phyloP scores from a whole-genome alignment of 2,329 filamentous ascomycete species.

The Bipolaris oryzae region DNA sequence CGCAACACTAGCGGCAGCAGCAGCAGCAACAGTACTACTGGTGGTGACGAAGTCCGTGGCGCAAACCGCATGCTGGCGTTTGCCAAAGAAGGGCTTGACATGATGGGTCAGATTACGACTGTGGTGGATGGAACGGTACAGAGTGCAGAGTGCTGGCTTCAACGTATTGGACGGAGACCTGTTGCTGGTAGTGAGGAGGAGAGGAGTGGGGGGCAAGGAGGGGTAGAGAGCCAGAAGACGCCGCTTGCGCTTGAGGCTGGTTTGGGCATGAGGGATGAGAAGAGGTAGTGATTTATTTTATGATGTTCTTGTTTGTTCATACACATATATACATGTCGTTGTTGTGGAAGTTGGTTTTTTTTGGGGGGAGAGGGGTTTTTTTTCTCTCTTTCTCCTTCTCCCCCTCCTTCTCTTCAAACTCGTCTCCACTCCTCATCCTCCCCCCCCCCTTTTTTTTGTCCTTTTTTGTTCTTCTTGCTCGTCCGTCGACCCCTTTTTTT shows the following conservation, averaged over 20 bases:
- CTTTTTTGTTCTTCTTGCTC: too few species aligned
- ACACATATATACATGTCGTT: too few species aligned
- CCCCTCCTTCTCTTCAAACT: too few species aligned
- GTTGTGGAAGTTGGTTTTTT: too few species aligned
- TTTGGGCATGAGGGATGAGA: constrained; percentile 1
- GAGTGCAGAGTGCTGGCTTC: constrained; percentile 91
- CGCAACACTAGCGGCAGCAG: constrained; percentile 48
- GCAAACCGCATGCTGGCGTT: constrained; percentile 83
- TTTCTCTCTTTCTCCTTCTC: too few species aligned
- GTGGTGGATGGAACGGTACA: constrained; percentile 88
- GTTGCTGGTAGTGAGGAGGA: background rate
- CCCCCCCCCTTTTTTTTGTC: too few species aligned
- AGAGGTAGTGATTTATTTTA: constrained; percentile 14
- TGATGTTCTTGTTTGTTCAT: too few species aligned
- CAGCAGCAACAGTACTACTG: too few species aligned
- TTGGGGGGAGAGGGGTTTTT: too few species aligned
- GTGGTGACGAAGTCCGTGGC: constrained; percentile 55
- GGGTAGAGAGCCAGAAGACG: constrained; percentile 23
- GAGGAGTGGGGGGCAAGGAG: background rate
- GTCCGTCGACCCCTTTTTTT: too few species aligned
- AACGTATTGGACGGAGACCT: constrained; percentile 64
- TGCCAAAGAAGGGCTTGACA: constrained; percentile 88
- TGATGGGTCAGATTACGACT: constrained; percentile 88
- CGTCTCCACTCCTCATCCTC: too few species aligned
- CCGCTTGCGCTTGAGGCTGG: constrained; percentile 16